Conservation (phyloP, 1,139 yeast species). For the Taphrina deformans region DNA sequence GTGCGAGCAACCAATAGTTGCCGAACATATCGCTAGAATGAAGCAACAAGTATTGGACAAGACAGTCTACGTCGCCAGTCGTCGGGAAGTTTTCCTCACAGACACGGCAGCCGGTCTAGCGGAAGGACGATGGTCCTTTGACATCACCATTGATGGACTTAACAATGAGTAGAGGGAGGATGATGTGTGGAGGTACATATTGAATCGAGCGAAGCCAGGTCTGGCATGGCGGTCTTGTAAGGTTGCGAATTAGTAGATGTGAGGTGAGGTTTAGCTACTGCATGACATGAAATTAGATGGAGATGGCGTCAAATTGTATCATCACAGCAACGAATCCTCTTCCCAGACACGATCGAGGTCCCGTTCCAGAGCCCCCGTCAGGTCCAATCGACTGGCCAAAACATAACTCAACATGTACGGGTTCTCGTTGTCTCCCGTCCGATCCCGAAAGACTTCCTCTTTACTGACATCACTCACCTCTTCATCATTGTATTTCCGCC, state of each 20-base stretch:
- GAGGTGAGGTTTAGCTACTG: not conserved
- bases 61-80: conserved; percentile 46
- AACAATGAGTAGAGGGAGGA: not conserved
- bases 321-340: conserved; percentile 3
- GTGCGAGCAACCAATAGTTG: conserved; percentile 49
- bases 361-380: conserved; percentile 15
- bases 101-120: conserved; percentile 46
- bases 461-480: conserved; percentile 74
- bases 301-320: not conserved
- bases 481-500: conserved; percentile 91
- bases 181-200: not conserved
- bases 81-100: conserved; percentile 45
- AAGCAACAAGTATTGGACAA: conserved; percentile 46
- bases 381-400: conserved; percentile 10
- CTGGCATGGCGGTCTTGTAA: not conserved
- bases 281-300: conserved; percentile 4
- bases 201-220: not conserved
- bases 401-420: conserved; percentile 37
- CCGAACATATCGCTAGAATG: conserved; percentile 43
- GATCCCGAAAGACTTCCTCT: conserved; percentile 59
- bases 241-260: too few species aligned
- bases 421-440: conserved; percentile 34
- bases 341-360: conserved; percentile 15
- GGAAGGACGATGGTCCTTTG: conserved; percentile 46
- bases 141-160: conserved; percentile 23